Conservation (phyloP, 345 rosid species). For the Crucihimalaya himalaica region DNA sequence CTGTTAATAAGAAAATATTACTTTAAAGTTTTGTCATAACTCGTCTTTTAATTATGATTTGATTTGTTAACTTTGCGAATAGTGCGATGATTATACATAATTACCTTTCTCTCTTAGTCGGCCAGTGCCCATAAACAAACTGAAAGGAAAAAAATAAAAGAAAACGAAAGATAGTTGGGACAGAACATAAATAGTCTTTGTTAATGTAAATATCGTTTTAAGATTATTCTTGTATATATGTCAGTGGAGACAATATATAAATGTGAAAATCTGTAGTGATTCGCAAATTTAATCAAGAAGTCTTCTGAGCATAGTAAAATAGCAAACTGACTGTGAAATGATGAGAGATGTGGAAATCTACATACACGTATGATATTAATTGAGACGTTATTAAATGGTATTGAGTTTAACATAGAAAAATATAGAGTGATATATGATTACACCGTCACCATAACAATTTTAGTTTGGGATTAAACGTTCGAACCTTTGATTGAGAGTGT, state of each 20-base stretch:
- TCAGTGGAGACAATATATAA: not conserved
- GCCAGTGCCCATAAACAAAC: not conserved
- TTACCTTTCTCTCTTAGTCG: slow-evolving; percentile 1
- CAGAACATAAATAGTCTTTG: not conserved
- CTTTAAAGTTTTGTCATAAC: slow-evolving; percentile 1
- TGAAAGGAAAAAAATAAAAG: not conserved
- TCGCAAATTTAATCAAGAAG: not conserved
- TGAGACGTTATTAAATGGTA: not conserved
- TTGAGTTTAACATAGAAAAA: no score
- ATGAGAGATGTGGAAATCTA: not conserved
- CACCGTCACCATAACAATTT: no score
- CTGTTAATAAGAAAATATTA: not conserved
- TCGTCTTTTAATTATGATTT: slow-evolving; percentile 1
- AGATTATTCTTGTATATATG: not conserved
- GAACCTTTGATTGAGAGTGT: no score
- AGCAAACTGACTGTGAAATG: not conserved
- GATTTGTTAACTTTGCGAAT: not conserved
- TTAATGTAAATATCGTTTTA: not conserved
- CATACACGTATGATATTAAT: not conserved
- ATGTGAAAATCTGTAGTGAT: not conserved
- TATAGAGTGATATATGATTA: no score
- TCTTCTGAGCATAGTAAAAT: not conserved
- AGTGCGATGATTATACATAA: slow-evolving; percentile 17
- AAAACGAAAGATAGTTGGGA: not conserved
- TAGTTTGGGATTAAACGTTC: no score